Evolutionary conservation across 805 yeast species (phyloP), one percentile per base, ranked within the genome.

Genomic region (Candida maesae): DNA sequence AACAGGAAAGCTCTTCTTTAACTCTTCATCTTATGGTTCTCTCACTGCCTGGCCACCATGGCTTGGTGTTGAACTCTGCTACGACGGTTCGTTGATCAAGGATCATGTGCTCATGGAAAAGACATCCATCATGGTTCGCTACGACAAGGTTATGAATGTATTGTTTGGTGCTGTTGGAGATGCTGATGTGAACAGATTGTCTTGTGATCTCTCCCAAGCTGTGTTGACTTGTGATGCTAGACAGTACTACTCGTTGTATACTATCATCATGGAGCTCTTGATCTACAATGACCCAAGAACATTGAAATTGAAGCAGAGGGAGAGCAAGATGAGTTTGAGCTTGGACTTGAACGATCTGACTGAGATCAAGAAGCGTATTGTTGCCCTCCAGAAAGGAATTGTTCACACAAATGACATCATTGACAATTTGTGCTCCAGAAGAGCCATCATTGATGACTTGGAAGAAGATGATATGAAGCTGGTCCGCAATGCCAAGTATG

Each of bases 31-130:
- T 2, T 89, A 87, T 61, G 93, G 95, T 1, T 74, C 84, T 2
- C 60, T 54, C 6, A 42, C 62, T 4, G 65, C 66, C 15, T 90
- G 96, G 97, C 96, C 96, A 3, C 95, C 96, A 0, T 90, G 95
- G 88, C 60, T 89, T 25, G 88, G 90, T 2, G 58, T 77, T 35
- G 95, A 87, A 53, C 67, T 81, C 17, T 78, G 85, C 47, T 73
- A 77, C 46, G 79, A 79, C 37, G 68, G 75, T 15, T 67, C 71
- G 0, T 53, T 70, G 2, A 61, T 78, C 44, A 55, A 64, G 10
- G 67, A 72, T 11, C 72, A 74, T 41, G 68, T 79, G 36, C 64
- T 90, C 28, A 71, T 88, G 19, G 76, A 81, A 24, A 73, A 80
- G 44, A 76, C 86, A 3, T 76, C 90, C 0, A 67, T 79, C 18